Percentiles rank a stretch among this genome's conserved stretches.
Evolutionary conservation across 2,329 filamentous ascomycete species (phyloP).

Genomic region (Teratosphaeria destructans): DNA sequence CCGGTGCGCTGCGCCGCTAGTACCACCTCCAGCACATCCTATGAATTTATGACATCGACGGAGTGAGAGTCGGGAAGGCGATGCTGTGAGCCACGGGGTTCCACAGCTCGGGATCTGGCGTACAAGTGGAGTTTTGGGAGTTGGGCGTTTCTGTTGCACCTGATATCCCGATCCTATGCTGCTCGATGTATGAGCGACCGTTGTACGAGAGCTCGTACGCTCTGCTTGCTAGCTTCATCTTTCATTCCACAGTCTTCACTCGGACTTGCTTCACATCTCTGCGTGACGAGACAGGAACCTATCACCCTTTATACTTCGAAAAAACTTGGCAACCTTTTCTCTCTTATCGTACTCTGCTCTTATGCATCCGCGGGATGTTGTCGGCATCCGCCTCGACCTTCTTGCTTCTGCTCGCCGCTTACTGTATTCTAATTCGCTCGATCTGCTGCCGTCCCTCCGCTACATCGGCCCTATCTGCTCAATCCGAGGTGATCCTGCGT

Average conservation of each 20-base stretch:
- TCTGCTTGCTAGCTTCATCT: not conserved
- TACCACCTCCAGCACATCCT: not conserved
- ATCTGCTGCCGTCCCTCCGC: constrained; percentile 44
- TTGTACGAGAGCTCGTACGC: not conserved
- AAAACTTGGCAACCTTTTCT: constrained; percentile 72
- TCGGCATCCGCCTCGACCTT: constrained; percentile 22
- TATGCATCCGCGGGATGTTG: constrained; percentile 53
- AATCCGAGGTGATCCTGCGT: constrained; percentile 83
- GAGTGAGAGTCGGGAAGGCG: not conserved
- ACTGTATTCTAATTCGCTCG: constrained; percentile 16
- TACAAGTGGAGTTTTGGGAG: not conserved
- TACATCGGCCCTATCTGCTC: constrained; percentile 59
- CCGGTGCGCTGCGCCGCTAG: constrained; percentile 14
- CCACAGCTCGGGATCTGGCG: not conserved
- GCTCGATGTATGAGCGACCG: not conserved
- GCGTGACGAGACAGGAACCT: constrained; percentile 44
- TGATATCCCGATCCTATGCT: not conserved
- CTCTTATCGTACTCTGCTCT: constrained; percentile 59
- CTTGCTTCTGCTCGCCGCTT: constrained; percentile 10
- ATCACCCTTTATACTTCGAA: constrained; percentile 71
- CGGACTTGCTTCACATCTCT: not conserved
- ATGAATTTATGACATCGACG: not conserved
- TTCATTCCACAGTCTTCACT: not conserved
- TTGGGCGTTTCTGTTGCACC: not conserved
- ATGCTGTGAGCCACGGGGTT: not conserved